Evolutionary conservation across 176 grass and related monocot genomes (phyloP).

Genomic region (Typha latifolia): DNA sequence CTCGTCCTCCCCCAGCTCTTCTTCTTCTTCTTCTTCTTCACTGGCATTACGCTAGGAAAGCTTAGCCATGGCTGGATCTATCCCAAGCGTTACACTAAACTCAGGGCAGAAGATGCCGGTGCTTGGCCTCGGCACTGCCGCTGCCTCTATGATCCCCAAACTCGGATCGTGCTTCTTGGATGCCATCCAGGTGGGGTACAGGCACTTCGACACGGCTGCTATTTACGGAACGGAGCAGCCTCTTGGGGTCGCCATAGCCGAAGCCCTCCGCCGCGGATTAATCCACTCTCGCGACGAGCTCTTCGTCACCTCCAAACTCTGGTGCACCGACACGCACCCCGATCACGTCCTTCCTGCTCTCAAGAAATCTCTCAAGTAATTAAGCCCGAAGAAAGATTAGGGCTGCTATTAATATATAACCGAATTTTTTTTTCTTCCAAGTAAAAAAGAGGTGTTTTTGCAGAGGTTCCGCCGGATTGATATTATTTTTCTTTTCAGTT

Average conservation of each 20-base stretch:
- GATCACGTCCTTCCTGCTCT: slow-evolving; percentile 10
- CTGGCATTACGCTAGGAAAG: no score
- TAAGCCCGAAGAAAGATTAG: not conserved
- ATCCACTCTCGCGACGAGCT: slow-evolving; percentile 34
- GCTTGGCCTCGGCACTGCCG: slow-evolving; percentile 36
- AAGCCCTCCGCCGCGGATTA: slow-evolving; percentile 23
- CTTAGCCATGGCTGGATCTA: no score
- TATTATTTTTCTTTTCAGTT: no score
- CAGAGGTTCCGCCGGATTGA: no score
- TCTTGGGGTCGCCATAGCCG: slow-evolving; percentile 31
- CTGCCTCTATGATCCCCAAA: slow-evolving; percentile 8
- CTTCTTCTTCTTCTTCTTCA: no score
- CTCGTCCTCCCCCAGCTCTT: no score
- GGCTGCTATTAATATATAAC: not conserved
- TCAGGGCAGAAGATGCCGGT: slow-evolving; percentile 22
- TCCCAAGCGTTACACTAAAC: no score
- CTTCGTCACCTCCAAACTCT: slow-evolving; percentile 61
- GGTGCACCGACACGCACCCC: slow-evolving; percentile 21
- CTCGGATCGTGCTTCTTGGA: slow-evolving; percentile 13
- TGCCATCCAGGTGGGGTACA: slow-evolving; percentile 37
- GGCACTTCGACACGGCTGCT: slow-evolving; percentile 45
- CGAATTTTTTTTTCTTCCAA: not conserved
- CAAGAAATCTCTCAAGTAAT: not conserved
- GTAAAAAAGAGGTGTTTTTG: not conserved
- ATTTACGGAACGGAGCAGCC: slow-evolving; percentile 41